Conservation (phyloP, 352 stramenopile genomes). For the Phytopythium montanum region DNA sequence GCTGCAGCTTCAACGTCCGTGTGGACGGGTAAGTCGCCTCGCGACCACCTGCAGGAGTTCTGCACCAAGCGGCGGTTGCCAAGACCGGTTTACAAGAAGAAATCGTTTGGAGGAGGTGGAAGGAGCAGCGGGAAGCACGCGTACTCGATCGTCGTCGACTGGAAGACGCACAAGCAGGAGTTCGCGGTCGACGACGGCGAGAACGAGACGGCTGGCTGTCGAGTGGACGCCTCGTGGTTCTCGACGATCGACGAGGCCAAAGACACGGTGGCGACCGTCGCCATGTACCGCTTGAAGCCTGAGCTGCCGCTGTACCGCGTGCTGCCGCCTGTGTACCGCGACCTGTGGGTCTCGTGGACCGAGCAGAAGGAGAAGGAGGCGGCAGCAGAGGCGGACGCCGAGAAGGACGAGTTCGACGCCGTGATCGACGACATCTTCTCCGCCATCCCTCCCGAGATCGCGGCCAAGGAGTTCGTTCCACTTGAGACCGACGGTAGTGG, state of each 20-base stretch:
- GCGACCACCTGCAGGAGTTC: conserved; percentile 85
- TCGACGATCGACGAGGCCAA: conserved; percentile 68
- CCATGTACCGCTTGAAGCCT: conserved; percentile 85
- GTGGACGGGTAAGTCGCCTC: conserved; percentile 83
- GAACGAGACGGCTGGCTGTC: background rate
- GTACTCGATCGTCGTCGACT: conserved; percentile 56
- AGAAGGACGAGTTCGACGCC: conserved; percentile 49
- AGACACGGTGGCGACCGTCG: conserved; percentile 71
- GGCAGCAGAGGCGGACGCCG: conserved; percentile 24
- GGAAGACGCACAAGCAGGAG: conserved; percentile 37
- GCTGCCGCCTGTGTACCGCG: conserved; percentile 83
- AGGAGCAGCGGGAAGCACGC: conserved; percentile 23
- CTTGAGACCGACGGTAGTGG: background rate
- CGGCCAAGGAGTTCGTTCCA: conserved; percentile 19
- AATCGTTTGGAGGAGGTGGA: conserved; percentile 18
- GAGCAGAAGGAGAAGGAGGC: conserved; percentile 33
- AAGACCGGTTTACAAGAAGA: conserved; percentile 75
- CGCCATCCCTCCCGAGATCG: conserved; percentile 46
- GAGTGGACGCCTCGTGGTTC: conserved; percentile 33
- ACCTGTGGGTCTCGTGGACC: conserved; percentile 84
- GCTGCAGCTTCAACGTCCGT: conserved; percentile 11
- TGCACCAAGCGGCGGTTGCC: conserved; percentile 86
- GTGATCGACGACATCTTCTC: conserved; percentile 50
- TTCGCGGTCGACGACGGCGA: conserved; percentile 36
- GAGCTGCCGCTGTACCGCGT: conserved; percentile 87